A percentile compares a stretch with the other conserved stretches of the same genome.
Evolutionary conservation across 352 stramenopile species (phyloP).

Genomic region (Phytophthora pisi): DNA sequence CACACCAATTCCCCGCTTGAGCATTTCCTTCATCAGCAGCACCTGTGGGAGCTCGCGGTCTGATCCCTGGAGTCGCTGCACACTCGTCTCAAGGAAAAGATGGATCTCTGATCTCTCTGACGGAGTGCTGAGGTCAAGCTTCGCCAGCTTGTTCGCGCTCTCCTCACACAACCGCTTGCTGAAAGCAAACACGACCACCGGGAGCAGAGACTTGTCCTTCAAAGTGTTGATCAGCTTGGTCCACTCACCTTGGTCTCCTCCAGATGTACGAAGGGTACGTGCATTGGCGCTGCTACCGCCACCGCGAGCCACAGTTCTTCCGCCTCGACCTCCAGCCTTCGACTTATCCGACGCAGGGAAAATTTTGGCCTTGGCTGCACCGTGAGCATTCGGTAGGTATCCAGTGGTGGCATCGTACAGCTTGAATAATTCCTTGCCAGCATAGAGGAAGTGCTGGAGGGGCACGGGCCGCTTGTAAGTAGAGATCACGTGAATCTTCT

Average conservation of each 20-base stretch:
- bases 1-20: conserved; percentile 96
- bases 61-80: conserved; percentile 89
- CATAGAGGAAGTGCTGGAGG: conserved; percentile 96
- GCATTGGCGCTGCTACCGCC: conserved; percentile 51
- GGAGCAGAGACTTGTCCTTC: conserved; percentile 92
- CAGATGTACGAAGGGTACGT: conserved; percentile 59
- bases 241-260: conserved; percentile 85
- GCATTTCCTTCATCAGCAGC: conserved; percentile 96
- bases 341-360: conserved; percentile 62
- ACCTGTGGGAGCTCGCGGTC: conserved; percentile 98
- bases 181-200: conserved; percentile 95
- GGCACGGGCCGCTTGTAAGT: conserved; percentile 97
- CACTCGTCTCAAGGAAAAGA: conserved; percentile 76
- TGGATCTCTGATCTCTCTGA: conserved; percentile 87
- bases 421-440: conserved; percentile 94
- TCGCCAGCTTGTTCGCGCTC: conserved; percentile 75
- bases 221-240: conserved; percentile 88
- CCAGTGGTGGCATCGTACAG: conserved; percentile 59
- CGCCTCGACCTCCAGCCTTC: conserved; percentile 45
- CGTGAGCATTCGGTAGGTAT: conserved; percentile 64
- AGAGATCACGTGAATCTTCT: conserved; percentile 97
- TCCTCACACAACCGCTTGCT: conserved; percentile 88
- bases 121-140: conserved; percentile 72
- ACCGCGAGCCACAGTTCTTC: conserved; percentile 29
- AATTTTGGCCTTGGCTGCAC: conserved; percentile 70